These are phyloP conservation scores for Macrolepiota dolichaula DNA, from an alignment of 768 basidiomycete species.

Conservation along the genomic window DNA sequence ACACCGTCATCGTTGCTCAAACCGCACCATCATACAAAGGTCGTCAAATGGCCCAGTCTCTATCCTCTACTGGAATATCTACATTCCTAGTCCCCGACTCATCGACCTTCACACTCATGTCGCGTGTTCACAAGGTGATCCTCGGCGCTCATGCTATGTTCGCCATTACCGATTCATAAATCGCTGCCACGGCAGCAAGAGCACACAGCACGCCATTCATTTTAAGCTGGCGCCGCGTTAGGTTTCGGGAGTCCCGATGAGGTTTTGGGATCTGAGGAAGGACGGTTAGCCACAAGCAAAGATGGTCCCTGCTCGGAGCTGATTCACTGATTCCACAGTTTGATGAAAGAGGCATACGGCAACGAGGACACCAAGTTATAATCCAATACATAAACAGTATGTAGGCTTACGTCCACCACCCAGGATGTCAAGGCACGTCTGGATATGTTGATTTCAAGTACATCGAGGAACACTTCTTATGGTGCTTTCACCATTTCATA, in stretches of 20 bases:
- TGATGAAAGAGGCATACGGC: constrained; percentile 93
- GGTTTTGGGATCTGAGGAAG: constrained; percentile 74
- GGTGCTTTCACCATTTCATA: too few species aligned
- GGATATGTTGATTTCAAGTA: too few species aligned
- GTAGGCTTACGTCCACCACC: too few species aligned
- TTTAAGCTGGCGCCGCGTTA: constrained; percentile 91
- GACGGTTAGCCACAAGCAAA: constrained; percentile 73
- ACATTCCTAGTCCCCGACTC: constrained; percentile 98
- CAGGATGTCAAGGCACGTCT: too few species aligned
- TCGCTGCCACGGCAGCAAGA: constrained; percentile 83
- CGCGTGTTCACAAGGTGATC: constrained; percentile 94
- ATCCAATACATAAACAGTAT: too few species aligned
- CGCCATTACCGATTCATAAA: constrained; percentile 78
- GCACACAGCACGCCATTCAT: constrained; percentile 91
- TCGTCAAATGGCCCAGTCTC: constrained; percentile 75
- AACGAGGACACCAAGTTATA: constrained; percentile 90
- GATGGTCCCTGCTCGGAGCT: constrained; percentile 91
- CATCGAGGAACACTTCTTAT: too few species aligned
- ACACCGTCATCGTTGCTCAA: constrained; percentile 94
- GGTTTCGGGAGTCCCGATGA: constrained; percentile 70
- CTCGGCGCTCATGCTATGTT: constrained; percentile 96
- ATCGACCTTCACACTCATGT: constrained; percentile 93
- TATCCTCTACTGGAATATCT: constrained; percentile 80
- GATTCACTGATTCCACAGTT: constrained; percentile 35
- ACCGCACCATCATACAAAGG: constrained; percentile 91